Conservation (phyloP, 2,329 filamentous ascomycete genomes). For the Colletotrichum sp. region DNA sequence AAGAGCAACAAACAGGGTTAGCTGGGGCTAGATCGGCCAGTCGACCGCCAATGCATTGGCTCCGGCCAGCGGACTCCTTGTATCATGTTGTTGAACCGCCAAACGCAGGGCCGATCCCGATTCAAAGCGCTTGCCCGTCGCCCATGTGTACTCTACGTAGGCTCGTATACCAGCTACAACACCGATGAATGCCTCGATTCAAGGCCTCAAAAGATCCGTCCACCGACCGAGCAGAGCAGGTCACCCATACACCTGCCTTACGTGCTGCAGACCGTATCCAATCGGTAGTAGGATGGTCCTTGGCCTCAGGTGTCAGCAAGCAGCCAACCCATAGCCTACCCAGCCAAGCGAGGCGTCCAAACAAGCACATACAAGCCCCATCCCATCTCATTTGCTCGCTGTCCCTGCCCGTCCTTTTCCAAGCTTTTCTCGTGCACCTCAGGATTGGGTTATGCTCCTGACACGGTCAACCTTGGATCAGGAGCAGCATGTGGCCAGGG, state of each 20-base stretch:
- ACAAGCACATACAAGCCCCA: not conserved
- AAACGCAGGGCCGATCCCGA: constrained; percentile 17
- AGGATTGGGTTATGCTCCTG: not conserved
- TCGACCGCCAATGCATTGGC: constrained; percentile 7
- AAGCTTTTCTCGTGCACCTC: not conserved
- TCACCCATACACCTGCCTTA: not conserved
- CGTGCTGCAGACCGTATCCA: not conserved
- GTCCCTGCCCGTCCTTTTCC: not conserved
- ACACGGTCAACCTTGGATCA: not conserved
- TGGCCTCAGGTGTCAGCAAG: not conserved
- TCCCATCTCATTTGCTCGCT: not conserved
- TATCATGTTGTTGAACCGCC: constrained; percentile 11
- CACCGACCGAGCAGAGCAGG: not conserved
- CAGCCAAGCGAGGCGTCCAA: constrained; percentile 2
- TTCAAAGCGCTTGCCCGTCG: constrained; percentile 7
- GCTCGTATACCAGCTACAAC: not conserved
- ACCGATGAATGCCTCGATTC: not conserved
- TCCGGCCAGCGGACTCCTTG: not conserved
- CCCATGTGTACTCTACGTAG: not conserved
- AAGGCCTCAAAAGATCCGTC: not conserved
- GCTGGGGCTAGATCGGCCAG: not conserved
- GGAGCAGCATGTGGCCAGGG: not conserved
- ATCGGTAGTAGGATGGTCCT: not conserved
- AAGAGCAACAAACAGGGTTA: constrained; percentile 12
- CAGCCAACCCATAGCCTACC: not conserved